These are phyloP conservation scores for Fistulifera solaris DNA, from an alignment of 108 stramenopile genomes.

Conservation along the genomic window DNA sequence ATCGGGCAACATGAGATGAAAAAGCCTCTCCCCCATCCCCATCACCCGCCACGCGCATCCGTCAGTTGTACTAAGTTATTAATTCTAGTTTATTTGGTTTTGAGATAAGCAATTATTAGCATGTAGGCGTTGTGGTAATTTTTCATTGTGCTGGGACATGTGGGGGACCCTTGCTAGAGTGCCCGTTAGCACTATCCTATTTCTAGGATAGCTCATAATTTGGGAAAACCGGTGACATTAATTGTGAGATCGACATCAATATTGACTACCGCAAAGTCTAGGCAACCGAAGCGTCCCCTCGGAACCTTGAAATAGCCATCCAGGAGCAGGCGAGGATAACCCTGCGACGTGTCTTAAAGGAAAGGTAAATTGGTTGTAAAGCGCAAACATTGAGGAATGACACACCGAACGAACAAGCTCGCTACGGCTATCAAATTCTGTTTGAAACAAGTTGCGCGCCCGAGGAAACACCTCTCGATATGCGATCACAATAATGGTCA, in stretches of 20 bases:
- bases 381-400: constrained; percentile 53
- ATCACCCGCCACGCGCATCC: too few relatives aligned
- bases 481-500: constrained; percentile 47
- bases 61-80: too few relatives aligned
- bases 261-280: constrained; percentile 33
- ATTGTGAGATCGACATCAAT: constrained; percentile 59
- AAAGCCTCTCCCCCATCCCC: too few relatives aligned
- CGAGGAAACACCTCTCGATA: constrained; percentile 62
- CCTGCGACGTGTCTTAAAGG: constrained; percentile 21
- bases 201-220: too few relatives aligned
- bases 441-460: constrained; percentile 42
- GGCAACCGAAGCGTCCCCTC: constrained; percentile 70
- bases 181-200: too few relatives aligned
- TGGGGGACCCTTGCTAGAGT: too few relatives aligned
- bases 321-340: constrained; percentile 52
- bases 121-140: too few relatives aligned
- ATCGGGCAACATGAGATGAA: too few relatives aligned
- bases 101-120: too few relatives aligned
- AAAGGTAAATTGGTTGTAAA: constrained; percentile 55
- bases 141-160: too few relatives aligned
- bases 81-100: too few relatives aligned
- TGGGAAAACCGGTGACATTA: constrained; percentile 49
- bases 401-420: constrained; percentile 58
- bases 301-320: constrained; percentile 74
- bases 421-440: constrained; percentile 41